phyloP scores from a whole-genome alignment of 768 basidiomycete genomes.

The Suillus occidentalis region DNA sequence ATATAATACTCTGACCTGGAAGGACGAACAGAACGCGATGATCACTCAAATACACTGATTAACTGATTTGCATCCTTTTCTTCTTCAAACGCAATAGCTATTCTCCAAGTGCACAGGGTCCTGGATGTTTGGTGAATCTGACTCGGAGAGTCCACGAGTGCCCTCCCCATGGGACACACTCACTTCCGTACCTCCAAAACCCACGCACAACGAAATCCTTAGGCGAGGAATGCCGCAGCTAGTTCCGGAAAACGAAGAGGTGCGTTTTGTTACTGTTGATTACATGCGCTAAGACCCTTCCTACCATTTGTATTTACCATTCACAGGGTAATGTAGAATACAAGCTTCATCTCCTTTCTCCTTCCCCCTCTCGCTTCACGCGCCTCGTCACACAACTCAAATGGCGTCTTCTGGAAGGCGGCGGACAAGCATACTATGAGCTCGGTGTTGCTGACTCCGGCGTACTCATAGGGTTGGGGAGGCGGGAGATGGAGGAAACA shows the following conservation, averaged over 20 bases:
- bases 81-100: not conserved
- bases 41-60: constrained; percentile 53
- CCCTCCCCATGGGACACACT: constrained; percentile 84
- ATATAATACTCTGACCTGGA: not conserved
- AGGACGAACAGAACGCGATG: constrained; percentile 35
- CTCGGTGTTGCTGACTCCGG: constrained; percentile 86
- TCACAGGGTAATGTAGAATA: constrained; percentile 87
- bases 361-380: constrained; percentile 72
- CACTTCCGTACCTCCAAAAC: constrained; percentile 52
- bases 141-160: constrained; percentile 76
- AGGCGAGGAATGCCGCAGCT: constrained; percentile 57
- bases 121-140: constrained; percentile 79
- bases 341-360: constrained; percentile 85
- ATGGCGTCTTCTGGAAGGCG: constrained; percentile 88
- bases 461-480: constrained; percentile 75
- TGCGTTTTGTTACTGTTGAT: constrained; percentile 18
- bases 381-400: constrained; percentile 93
- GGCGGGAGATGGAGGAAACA: constrained; percentile 74
- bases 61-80: not conserved
- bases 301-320: not conserved
- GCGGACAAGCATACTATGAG: constrained; percentile 83
- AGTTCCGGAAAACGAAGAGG: constrained; percentile 74
- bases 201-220: constrained; percentile 30
- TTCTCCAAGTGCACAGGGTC: not conserved
- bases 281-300: not conserved